Percentiles rank a stretch among this genome's conserved stretches.
phyloP scores from a whole-genome alignment of 2,329 filamentous ascomycete species.

The Talaromyces piceae region DNA sequence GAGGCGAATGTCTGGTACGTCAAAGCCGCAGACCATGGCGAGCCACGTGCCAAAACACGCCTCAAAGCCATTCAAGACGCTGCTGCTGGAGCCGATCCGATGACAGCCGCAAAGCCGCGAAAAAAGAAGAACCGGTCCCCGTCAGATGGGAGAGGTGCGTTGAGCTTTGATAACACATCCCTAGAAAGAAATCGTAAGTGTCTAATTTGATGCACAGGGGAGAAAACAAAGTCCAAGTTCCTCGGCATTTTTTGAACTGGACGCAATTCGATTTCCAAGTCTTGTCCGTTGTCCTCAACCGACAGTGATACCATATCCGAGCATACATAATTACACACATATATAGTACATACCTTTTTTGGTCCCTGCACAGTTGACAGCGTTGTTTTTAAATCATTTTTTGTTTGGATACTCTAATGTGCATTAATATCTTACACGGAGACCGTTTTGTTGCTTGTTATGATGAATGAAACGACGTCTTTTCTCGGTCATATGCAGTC shows the following conservation, averaged over 20 bases:
- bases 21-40: constrained; percentile 83
- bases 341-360: neutral
- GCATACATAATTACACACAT: too few species aligned
- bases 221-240: constrained; percentile 14
- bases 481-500: neutral
- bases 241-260: constrained; percentile 18
- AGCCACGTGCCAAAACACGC: constrained; percentile 80
- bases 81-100: constrained; percentile 49
- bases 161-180: too few species aligned
- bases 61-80: constrained; percentile 81
- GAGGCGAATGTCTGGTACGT: constrained; percentile 99
- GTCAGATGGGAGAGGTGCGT: constrained; percentile 5
- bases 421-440: neutral
- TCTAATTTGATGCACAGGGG: constrained; percentile 1
- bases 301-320: neutral
- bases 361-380: neutral
- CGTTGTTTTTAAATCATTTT: neutral
- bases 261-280: neutral
- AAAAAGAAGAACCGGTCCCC: constrained; percentile 11
- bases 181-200: too few species aligned
- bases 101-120: constrained; percentile 16
- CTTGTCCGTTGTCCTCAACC: neutral
- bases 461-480: neutral
- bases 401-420: neutral
- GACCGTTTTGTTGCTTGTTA: neutral